These are phyloP conservation scores for Tolypocladium ovalisporum DNA, from an alignment of 2,329 filamentous ascomycete species.

Conservation along the genomic window DNA sequence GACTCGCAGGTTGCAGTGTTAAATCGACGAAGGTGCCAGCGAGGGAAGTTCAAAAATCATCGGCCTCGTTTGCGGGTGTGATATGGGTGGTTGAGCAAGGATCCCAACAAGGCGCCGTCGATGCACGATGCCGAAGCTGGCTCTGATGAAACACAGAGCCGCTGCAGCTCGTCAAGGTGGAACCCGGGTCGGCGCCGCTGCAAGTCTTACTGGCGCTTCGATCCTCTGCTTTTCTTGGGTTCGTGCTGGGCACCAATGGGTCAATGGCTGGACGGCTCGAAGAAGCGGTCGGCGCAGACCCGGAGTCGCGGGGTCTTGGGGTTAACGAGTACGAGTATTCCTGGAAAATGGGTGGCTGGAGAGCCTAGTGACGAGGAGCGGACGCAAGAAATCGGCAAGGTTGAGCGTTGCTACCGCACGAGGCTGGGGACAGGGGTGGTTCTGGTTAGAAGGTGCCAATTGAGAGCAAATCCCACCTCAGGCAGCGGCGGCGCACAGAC, in stretches of 20 bases:
- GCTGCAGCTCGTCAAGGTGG: not conserved
- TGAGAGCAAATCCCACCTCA: not conserved
- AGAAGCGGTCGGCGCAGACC: not conserved
- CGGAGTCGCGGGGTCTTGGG: not conserved
- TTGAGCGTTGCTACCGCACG: no score
- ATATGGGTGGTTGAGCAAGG: slow-evolving; percentile 2
- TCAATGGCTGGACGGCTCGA: not conserved
- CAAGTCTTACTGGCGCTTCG: not conserved
- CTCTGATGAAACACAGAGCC: not conserved
- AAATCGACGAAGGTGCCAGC: not conserved
- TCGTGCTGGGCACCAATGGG: not conserved
- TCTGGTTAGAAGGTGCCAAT: not conserved
- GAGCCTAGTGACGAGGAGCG: not conserved
- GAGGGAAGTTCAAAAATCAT: not conserved
- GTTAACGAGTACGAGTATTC: not conserved
- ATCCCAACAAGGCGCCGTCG: not conserved
- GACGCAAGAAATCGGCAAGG: not conserved
- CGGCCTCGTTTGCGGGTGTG: not conserved
- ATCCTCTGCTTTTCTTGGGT: not conserved
- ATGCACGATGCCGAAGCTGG: not conserved
- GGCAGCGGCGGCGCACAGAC: not conserved
- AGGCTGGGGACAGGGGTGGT: not conserved
- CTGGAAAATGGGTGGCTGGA: not conserved
- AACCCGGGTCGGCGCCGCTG: not conserved
- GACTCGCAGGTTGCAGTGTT: not conserved